phyloP scores from a whole-genome alignment of 345 rosid species.

The Sonneratia alba region DNA sequence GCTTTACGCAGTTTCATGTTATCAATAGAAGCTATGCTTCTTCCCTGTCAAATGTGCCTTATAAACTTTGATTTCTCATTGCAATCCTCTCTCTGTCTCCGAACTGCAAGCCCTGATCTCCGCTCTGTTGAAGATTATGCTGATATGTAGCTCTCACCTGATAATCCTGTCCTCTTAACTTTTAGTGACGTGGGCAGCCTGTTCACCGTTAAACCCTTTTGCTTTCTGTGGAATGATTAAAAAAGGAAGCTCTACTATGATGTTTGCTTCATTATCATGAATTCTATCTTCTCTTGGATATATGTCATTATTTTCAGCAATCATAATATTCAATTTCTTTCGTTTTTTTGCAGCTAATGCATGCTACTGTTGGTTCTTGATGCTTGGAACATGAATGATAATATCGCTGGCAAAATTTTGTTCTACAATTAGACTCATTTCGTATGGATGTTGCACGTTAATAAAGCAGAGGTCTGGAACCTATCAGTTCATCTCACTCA shows the following conservation, averaged over 20 bases:
- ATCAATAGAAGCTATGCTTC: neutral
- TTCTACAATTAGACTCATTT: slow-evolving; percentile 23
- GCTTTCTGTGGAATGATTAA: neutral
- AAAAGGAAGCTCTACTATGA: neutral
- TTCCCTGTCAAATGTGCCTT: neutral
- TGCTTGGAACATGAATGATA: slow-evolving; percentile 39
- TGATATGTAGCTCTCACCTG: slow-evolving; percentile 40
- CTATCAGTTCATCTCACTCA: slow-evolving; percentile 2
- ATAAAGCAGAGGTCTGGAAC: slow-evolving; percentile 13
- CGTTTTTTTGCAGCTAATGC: slow-evolving; percentile 42
- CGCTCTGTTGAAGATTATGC: slow-evolving; percentile 58
- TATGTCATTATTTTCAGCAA: too few relatives aligned
- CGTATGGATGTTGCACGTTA: slow-evolving; percentile 7
- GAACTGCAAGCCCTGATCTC: slow-evolving; percentile 58
- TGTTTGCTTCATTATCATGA: slow-evolving; percentile 1
- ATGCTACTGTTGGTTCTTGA: slow-evolving; percentile 64
- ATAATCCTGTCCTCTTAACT: slow-evolving; percentile 37
- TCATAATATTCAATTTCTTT: too few relatives aligned
- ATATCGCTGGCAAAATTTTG: slow-evolving; percentile 59
- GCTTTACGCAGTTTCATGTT: neutral
- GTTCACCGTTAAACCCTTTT: neutral
- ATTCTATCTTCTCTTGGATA: neutral
- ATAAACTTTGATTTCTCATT: neutral
- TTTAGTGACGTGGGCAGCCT: slow-evolving; percentile 44
- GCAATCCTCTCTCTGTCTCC: slow-evolving; percentile 18